phyloP scores from a whole-genome alignment of 345 rosid species.

The Erysimum cheiranthoides region DNA sequence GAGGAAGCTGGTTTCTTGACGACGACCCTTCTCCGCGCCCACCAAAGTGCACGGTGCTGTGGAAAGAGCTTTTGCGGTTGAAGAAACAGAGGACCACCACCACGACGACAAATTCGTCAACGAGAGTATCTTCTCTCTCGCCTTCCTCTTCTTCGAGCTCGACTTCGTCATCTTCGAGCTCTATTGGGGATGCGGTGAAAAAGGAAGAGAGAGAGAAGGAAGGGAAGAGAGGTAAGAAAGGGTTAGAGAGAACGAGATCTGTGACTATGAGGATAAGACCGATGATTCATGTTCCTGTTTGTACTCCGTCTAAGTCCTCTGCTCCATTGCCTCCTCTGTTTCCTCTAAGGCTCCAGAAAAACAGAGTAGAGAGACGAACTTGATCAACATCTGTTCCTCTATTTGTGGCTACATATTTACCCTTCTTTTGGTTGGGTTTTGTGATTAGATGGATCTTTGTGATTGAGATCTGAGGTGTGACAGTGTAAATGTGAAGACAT shows the following conservation, averaged over 20 bases:
- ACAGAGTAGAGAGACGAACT: constrained; percentile 58
- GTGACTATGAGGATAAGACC: constrained; percentile 81
- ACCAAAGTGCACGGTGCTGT: constrained; percentile 90
- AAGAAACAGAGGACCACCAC: constrained; percentile 78
- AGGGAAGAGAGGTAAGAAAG: constrained; percentile 75
- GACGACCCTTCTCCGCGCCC: constrained; percentile 98
- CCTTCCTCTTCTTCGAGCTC: constrained; percentile 70
- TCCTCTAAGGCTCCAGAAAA: constrained; percentile 58
- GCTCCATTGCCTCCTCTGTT: constrained; percentile 68
- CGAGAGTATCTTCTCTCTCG: constrained; percentile 69
- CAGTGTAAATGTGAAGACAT: constrained; percentile 40
- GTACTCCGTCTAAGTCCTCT: constrained; percentile 61
- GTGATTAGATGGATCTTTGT: constrained; percentile 41
- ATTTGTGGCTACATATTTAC: constrained; percentile 9
- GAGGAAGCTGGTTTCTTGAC: constrained; percentile 76
- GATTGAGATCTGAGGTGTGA: constrained; percentile 42
- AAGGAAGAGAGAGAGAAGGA: constrained; percentile 60
- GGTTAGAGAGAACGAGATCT: constrained; percentile 82
- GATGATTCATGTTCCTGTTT: constrained; percentile 83
- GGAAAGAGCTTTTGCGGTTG: constrained; percentile 90
- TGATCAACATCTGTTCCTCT: constrained; percentile 4
- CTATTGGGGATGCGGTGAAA: constrained; percentile 52
- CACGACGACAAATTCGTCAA: constrained; percentile 52
- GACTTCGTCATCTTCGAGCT: constrained; percentile 72
- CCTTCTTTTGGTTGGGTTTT: constrained; percentile 16